Conservation (phyloP, 1,139 yeast species). For the Suhomyces yuchorum region DNA sequence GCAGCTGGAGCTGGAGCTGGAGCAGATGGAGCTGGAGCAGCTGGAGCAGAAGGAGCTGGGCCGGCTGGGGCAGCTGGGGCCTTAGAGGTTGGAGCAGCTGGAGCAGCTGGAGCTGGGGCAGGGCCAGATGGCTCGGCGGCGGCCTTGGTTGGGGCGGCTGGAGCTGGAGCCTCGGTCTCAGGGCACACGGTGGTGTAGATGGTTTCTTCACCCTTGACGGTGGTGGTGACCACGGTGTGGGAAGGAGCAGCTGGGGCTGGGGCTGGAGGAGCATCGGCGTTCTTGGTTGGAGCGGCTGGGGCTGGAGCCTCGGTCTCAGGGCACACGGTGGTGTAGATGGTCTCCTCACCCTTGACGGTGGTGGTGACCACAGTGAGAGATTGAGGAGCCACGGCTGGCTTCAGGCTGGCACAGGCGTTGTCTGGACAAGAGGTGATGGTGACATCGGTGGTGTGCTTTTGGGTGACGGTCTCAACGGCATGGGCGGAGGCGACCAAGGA, state of each 20-base stretch:
- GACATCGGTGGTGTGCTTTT: slow-evolving; percentile 35
- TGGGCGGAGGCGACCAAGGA: slow-evolving; percentile 27
- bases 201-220: slow-evolving; percentile 46
- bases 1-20: slow-evolving; percentile 24
- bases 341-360: slow-evolving; percentile 44
- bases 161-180: slow-evolving; percentile 24
- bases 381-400: slow-evolving; percentile 6
- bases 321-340: slow-evolving; percentile 53
- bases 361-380: slow-evolving; percentile 39
- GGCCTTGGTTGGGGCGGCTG: slow-evolving; percentile 17
- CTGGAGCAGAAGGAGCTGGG: slow-evolving; percentile 15
- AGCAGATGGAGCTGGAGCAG: slow-evolving; percentile 6
- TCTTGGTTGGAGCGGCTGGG: slow-evolving; percentile 16
- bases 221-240: slow-evolving; percentile 41
- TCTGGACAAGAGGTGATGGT: slow-evolving; percentile 48
- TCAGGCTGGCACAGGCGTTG: slow-evolving; percentile 30
- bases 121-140: slow-evolving; percentile 10
- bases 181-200: slow-evolving; percentile 55
- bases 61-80: slow-evolving; percentile 11
- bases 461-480: slow-evolving; percentile 34
- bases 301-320: slow-evolving; percentile 33
- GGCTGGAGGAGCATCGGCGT: slow-evolving; percentile 20
- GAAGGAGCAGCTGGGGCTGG: slow-evolving; percentile 16
- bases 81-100: slow-evolving; percentile 6
- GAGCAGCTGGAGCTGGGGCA: slow-evolving; percentile 17